A percentile compares a stretch with the other conserved stretches of the same genome.
These are phyloP conservation scores for Piromyces finnis DNA, from an alignment of 192 early-diverging fungal species.

Conservation along the genomic window DNA sequence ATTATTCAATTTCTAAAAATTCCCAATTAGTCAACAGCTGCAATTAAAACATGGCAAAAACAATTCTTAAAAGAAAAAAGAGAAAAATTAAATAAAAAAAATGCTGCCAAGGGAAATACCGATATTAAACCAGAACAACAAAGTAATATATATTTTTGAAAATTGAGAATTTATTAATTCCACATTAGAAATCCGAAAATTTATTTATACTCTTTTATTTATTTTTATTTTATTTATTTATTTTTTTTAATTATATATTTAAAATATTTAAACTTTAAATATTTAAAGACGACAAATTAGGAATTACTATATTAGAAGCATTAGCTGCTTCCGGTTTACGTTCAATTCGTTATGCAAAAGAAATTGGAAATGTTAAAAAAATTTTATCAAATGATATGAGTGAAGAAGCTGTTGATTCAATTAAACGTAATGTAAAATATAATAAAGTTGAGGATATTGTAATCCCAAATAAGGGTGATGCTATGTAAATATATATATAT, in stretches of 20 bases:
- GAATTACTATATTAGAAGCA: conserved; percentile 58
- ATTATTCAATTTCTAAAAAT: background rate
- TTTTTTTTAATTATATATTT: too few relatives aligned
- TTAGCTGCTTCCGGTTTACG: conserved; percentile 86
- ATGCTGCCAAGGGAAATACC: background rate
- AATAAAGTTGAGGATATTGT: conserved; percentile 67
- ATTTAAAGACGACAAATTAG: conserved; percentile 19
- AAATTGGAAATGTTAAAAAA: conserved; percentile 47
- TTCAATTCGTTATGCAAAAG: conserved; percentile 91
- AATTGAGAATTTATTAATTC: too few relatives aligned
- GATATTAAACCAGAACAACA: background rate
- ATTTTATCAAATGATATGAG: conserved; percentile 89
- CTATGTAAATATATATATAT: conserved; percentile 43
- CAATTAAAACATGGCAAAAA: conserved; percentile 81
- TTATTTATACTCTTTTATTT: too few relatives aligned
- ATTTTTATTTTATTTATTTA: too few relatives aligned
- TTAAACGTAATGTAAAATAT: conserved; percentile 63
- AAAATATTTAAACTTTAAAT: too few relatives aligned
- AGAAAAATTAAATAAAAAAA: conserved; percentile 19
- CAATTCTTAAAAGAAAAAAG: conserved; percentile 44
- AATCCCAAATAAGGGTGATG: conserved; percentile 67
- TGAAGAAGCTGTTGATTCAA: conserved; percentile 73
- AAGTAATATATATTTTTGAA: conserved; percentile 3
- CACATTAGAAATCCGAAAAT: too few relatives aligned
- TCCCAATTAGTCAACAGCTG: conserved; percentile 59